Percentiles rank a stretch among this genome's conserved stretches.
These are phyloP conservation scores for Nakaseomyces bracarensis DNA, from an alignment of 1,139 yeast species.

Conservation along the genomic window DNA sequence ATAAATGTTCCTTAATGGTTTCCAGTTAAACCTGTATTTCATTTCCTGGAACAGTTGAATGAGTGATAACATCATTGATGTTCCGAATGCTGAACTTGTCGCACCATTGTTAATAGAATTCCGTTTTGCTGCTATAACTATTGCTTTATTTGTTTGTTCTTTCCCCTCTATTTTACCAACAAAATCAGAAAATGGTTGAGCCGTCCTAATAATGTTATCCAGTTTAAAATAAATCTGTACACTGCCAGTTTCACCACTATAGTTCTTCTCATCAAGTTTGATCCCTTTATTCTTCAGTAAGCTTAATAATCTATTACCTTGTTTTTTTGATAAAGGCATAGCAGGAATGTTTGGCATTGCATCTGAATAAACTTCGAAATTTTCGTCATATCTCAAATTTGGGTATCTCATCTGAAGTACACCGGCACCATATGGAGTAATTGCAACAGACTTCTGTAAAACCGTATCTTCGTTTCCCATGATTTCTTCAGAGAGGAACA, in stretches of 20 bases:
- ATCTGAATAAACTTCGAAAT: neutral
- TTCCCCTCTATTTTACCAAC: conserved; percentile 70
- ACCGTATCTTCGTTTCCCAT: conserved; percentile 38
- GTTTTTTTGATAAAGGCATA: conserved; percentile 66
- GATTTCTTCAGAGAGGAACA: conserved; percentile 36
- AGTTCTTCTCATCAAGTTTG: conserved; percentile 33
- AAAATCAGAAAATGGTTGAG: conserved; percentile 71
- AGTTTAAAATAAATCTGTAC: conserved; percentile 36
- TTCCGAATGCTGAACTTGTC: conserved; percentile 64
- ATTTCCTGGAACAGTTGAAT: conserved; percentile 63
- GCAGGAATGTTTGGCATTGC: conserved; percentile 57
- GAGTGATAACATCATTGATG: conserved; percentile 62
- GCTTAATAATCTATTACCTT: conserved; percentile 46
- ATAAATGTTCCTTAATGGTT: conserved; percentile 72
- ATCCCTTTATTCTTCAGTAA: conserved; percentile 35
- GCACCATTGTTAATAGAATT: conserved; percentile 78
- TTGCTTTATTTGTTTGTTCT: conserved; percentile 68
- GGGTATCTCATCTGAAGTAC: conserved; percentile 29
- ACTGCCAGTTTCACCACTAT: conserved; percentile 33
- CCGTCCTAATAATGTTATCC: conserved; percentile 44
- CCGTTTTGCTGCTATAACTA: conserved; percentile 77
- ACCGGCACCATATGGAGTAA: conserved; percentile 62
- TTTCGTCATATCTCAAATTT: conserved; percentile 37
- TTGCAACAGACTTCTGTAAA: conserved; percentile 58
- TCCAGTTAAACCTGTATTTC: conserved; percentile 64